Base-by-base conservation (phyloP, 2,329 filamentous ascomycete genomes). In the Sclerotinia borealis region DNA sequence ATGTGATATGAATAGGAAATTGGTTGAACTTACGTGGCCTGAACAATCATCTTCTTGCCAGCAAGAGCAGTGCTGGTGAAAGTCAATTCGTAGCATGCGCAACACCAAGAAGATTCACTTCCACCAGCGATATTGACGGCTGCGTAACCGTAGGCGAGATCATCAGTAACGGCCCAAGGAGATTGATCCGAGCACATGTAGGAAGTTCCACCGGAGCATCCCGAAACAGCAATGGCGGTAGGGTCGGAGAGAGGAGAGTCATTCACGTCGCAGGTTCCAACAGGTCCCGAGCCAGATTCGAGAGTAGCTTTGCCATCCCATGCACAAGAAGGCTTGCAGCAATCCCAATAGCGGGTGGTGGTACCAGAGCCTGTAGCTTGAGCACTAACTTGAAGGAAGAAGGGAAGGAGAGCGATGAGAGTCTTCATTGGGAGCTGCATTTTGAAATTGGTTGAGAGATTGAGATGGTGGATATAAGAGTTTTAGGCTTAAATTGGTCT, bases 321-420 rank as follows among this genome's bases (percentile, higher is more conserved):
- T 4, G 79, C 79, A 73, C 86, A 90, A 25, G 84, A 87, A 29
- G 86, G 83, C 78, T 91, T 90, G 78, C 87, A 90, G 78, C 87
- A 90, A 73, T 90, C 87, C 83, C 83, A 83, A 73, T 83, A 84
- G 62, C 81, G 73, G 17, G 76, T 78, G 41, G 76, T 76, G 39
- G 61, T 66, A 15, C 70, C 70, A 0, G 64, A 64, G 29, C 71
- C 70, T 0, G 68, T 67, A 31, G 66, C 64, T 54, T 68, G 68
- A 10, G 67, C 64, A 22, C 59, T 63, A 36, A 47, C 66, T 56
- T 67, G 66, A 29, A 71, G 55, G 63, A 72, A 69, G 66, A 71
- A 70, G 10, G 70, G 70, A 43, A 73, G 69, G 47, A 73, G 68
- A 17, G 69, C 65, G 15, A 72, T 47, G 37, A 72, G 68, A 34